Conservation (phyloP, 495 filamentous ascomycete species). For the Penicillium malachiteum region DNA sequence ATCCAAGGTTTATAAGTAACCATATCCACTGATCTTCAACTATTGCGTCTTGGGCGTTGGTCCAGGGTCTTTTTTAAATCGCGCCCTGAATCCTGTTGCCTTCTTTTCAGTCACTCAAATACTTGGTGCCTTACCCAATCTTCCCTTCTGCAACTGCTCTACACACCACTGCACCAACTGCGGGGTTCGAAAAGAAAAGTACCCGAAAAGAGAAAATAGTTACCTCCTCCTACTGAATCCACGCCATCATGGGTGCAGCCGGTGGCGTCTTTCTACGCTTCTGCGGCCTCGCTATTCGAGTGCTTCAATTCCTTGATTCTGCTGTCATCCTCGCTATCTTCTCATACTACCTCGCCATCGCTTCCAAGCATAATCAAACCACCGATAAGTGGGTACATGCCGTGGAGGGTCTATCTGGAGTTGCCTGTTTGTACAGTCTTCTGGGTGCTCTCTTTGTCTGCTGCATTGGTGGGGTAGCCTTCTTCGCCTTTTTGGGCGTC, state of each 20-base stretch:
- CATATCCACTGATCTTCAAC: conserved; percentile 28
- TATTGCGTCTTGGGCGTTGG: conserved; percentile 18
- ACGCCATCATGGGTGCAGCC: conserved; percentile 38
- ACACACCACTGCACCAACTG: too few species aligned
- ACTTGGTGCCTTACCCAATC: background rate
- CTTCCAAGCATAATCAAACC: conserved; percentile 53
- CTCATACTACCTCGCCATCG: conserved; percentile 57
- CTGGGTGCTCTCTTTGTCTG: conserved; percentile 70
- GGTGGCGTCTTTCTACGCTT: conserved; percentile 61
- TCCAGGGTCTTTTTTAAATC: conserved; percentile 16
- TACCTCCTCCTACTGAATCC: background rate
- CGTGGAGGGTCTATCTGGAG: conserved; percentile 78
- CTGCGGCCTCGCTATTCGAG: conserved; percentile 61
- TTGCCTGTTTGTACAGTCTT: conserved; percentile 67
- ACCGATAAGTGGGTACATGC: conserved; percentile 69
- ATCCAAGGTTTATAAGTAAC: conserved; percentile 9
- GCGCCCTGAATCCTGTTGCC: conserved; percentile 28
- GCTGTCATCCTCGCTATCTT: conserved; percentile 76
- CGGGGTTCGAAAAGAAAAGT: background rate
- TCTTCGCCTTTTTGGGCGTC: conserved; percentile 72
- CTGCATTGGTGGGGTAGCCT: conserved; percentile 72
- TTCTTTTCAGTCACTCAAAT: conserved; percentile 7
- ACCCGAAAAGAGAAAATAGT: background rate
- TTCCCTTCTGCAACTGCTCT: too few species aligned
- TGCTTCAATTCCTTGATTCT: conserved; percentile 68